Evolutionary conservation across 176 grass and related monocot species (phyloP), one percentile per base, ranked within the genome.

Genomic region (Eleusine coracana): DNA sequence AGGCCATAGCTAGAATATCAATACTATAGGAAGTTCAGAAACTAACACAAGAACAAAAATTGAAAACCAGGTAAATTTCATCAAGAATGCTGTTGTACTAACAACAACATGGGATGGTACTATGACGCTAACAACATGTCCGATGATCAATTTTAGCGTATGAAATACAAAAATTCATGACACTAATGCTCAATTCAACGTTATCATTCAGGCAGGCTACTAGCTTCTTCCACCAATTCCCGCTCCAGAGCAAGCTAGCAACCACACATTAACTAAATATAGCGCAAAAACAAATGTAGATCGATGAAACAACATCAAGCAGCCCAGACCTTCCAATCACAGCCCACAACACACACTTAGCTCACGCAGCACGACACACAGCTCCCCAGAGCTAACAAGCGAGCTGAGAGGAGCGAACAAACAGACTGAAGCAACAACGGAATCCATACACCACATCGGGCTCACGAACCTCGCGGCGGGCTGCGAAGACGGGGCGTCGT

Each of bases 401-500:
- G 71, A 75, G 39, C 68, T 45, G 17, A 11, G 39, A 36, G 68
- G 40, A 64, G 49, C 71, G 49, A 42, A 58, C 79, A 63, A 21
- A 63, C 74, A 71, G 65, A 46, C 68, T 69, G 67, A 31, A 80
- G 56, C 72, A 73, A 16, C 10, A 76, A 69, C 16, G 20, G 77
- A 44, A 78, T 72, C 29, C 29, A 56, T 31, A 63, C 28, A 56
- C 45, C 38, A 23, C 65, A 62, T 48, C 20, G 51, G 28, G 76
- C 29, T 34, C 63, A 71, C 88, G 67, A 66, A 98, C 96, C 91
- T 93, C 27, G 29, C 80, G 78, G 92, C 69, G 40, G 77, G 88
- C 68, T 93, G 86, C 55, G 92, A 91, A 15, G 87, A 93, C 3
- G 90, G 86, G 41, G 89, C 87, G 12, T 91, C 96, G 39, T 93